phyloP scores from a whole-genome alignment of 2,329 filamentous ascomycete genomes.

The Colletotrichum gigasporum region DNA sequence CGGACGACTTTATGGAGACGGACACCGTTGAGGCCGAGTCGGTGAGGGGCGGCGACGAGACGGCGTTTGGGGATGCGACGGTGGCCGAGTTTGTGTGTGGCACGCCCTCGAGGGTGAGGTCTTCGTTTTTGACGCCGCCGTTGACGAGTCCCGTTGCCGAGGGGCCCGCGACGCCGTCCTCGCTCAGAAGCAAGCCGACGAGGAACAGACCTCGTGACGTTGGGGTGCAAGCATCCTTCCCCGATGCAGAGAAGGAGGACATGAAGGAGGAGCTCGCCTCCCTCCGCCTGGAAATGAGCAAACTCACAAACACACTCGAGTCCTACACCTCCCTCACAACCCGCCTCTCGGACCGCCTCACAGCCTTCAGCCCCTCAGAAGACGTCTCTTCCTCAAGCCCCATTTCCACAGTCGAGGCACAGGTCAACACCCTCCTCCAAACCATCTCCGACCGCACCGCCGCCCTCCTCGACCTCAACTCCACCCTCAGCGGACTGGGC shows the following conservation, averaged over 20 bases:
- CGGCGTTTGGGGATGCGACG: constrained; percentile 58
- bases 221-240: constrained; percentile 52
- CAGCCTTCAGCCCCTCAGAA: constrained; percentile 37
- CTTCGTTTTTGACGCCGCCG: constrained; percentile 66
- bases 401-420: constrained; percentile 48
- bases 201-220: constrained; percentile 41
- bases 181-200: constrained; percentile 30
- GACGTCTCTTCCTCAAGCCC: constrained; percentile 17
- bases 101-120: constrained; percentile 55
- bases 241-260: constrained; percentile 51
- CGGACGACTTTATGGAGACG: constrained; percentile 52
- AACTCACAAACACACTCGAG: constrained; percentile 57
- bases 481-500: constrained; percentile 58
- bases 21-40: constrained; percentile 50
- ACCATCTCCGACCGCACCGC: constrained; percentile 59
- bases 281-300: constrained; percentile 57
- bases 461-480: constrained; percentile 54
- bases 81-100: constrained; percentile 61
- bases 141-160: constrained; percentile 57
- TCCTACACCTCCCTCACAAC: constrained; percentile 54
- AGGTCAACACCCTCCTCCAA: constrained; percentile 53
- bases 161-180: constrained; percentile 48
- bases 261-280: constrained; percentile 59
- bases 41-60: constrained; percentile 54
- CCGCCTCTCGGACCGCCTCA: constrained; percentile 48